Conservation (phyloP, 108 stramenopile species). For the Licmophora abbreviata region DNA sequence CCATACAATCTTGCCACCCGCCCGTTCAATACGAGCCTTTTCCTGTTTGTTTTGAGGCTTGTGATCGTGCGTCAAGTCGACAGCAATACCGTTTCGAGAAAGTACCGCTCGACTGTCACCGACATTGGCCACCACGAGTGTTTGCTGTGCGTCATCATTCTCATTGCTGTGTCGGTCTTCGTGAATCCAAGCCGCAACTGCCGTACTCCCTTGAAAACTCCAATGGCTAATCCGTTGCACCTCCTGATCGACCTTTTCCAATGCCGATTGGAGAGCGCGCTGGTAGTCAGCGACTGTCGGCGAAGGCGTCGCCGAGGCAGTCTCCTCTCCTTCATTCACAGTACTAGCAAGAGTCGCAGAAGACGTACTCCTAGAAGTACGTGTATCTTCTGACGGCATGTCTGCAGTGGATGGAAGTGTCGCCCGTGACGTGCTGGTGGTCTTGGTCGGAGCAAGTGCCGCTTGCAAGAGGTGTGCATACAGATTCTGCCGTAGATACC, state of each 20-base stretch:
- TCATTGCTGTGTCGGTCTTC: slow-evolving; percentile 14
- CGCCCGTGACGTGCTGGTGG: too few species aligned
- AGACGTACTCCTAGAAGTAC: too few species aligned
- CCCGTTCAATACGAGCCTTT: slow-evolving; percentile 40
- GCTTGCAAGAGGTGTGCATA: slow-evolving; percentile 62
- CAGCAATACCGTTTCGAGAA: slow-evolving; percentile 48
- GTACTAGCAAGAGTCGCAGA: too few species aligned
- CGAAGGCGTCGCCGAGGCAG: not conserved
- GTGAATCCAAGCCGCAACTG: slow-evolving; percentile 68
- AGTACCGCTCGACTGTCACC: slow-evolving; percentile 87
- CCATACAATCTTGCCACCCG: slow-evolving; percentile 73
- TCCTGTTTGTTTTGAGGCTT: slow-evolving; percentile 70
- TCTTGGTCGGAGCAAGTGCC: slow-evolving; percentile 25
- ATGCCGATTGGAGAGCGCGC: slow-evolving; percentile 32
- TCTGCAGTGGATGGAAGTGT: too few species aligned
- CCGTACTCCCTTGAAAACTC: slow-evolving; percentile 86
- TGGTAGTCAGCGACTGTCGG: slow-evolving; percentile 18
- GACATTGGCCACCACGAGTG: slow-evolving; percentile 81
- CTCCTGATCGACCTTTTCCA: slow-evolving; percentile 60
- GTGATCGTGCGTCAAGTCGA: slow-evolving; percentile 77
- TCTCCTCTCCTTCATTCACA: too few species aligned
- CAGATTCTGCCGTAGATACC: slow-evolving; percentile 74
- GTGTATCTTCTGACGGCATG: too few species aligned
- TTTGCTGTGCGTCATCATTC: slow-evolving; percentile 1
- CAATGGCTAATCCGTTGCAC: slow-evolving; percentile 55